These are phyloP conservation scores for Apodospora peruviana DNA, from an alignment of 495 filamentous ascomycete species.

Conservation along the genomic window DNA sequence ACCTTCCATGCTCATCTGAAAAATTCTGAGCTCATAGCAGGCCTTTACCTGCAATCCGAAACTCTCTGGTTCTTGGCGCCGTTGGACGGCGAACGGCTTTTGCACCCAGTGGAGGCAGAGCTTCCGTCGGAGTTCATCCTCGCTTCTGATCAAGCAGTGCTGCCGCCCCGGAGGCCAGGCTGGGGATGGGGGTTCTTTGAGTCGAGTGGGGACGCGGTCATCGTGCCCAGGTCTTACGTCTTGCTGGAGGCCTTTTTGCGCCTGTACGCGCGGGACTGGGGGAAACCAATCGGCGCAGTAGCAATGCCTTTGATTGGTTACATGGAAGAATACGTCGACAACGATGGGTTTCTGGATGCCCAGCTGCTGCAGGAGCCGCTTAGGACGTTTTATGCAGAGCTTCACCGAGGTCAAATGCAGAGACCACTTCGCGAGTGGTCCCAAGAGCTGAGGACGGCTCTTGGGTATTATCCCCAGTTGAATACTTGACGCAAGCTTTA, in stretches of 20 bases:
- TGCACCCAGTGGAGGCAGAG: background rate
- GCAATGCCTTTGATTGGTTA: constrained; percentile 14
- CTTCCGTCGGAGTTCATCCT: background rate
- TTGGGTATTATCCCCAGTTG: too few relatives aligned
- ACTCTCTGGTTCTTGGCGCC: background rate
- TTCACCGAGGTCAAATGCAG: constrained; percentile 6
- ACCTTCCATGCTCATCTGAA: background rate
- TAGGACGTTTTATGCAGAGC: constrained; percentile 11
- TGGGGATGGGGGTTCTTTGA: constrained; percentile 13
- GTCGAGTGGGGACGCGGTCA: constrained; percentile 4
- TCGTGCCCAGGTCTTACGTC: constrained; percentile 13
- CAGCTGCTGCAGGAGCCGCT: constrained; percentile 15
- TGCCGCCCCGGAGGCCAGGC: constrained; percentile 10
- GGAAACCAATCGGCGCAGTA: constrained; percentile 11
- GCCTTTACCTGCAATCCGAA: background rate
- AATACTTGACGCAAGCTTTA: too few relatives aligned
- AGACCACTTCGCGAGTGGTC: constrained; percentile 13
- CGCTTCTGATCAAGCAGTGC: background rate
- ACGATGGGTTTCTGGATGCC: constrained; percentile 12
- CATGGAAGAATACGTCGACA: constrained; percentile 15
- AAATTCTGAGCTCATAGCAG: background rate
- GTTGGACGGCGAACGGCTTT: background rate
- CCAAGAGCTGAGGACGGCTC: constrained; percentile 9
- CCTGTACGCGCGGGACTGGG: constrained; percentile 11
- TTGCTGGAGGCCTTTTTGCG: constrained; percentile 16